phyloP scores from a whole-genome alignment of 768 basidiomycete species.

The Phanerochaete sordida region DNA sequence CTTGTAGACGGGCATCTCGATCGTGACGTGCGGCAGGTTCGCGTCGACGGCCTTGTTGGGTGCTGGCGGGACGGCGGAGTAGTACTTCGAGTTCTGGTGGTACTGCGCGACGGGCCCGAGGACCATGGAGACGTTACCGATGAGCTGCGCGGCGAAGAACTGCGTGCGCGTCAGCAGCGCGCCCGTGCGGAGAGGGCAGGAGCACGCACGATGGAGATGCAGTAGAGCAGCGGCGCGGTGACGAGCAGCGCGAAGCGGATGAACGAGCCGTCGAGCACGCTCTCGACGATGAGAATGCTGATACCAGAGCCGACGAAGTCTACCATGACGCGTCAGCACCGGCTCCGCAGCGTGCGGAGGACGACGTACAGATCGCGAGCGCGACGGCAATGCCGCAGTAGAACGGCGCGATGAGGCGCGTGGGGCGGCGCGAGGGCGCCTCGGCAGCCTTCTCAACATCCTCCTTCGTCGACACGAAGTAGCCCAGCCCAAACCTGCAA shows the following conservation, averaged over 20 bases:
- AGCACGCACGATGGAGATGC: constrained; percentile 45
- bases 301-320: constrained; percentile 69
- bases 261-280: constrained; percentile 61
- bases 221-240: constrained; percentile 69
- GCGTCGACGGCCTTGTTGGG: constrained; percentile 61
- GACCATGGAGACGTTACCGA: constrained; percentile 46
- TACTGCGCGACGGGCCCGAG: constrained; percentile 87
- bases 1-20: constrained; percentile 89
- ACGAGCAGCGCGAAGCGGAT: constrained; percentile 62
- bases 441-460: constrained; percentile 53
- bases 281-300: constrained; percentile 61
- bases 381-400: constrained; percentile 68
- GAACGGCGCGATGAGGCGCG: constrained; percentile 65
- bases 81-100: constrained; percentile 81
- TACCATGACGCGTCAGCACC: constrained; percentile 23
- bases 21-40: constrained; percentile 70
- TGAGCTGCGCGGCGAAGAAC: constrained; percentile 73
- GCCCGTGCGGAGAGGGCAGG: neutral
- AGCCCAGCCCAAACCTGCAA: constrained; percentile 22
- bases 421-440: constrained; percentile 29
- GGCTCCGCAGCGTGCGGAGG: too few species aligned
- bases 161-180: constrained; percentile 22
- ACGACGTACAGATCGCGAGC: constrained; percentile 54
- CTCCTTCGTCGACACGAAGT: constrained; percentile 24
- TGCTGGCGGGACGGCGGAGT: constrained; percentile 64